Conservation (phyloP, 2,329 filamentous ascomycete genomes). For the Ceratocystis colombiana region DNA sequence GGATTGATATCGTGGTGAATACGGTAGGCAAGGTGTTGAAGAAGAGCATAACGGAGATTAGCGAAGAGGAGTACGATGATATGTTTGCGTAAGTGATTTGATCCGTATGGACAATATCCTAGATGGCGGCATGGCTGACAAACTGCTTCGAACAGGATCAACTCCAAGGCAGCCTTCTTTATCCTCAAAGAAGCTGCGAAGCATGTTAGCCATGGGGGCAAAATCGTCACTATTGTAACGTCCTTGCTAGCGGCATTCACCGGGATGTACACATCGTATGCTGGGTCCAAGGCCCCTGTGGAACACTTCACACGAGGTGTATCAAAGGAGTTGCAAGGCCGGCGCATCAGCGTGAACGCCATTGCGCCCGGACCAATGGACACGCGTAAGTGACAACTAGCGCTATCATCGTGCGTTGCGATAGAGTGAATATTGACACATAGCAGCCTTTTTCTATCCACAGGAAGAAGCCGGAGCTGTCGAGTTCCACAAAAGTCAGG, state of each 20-base stretch:
- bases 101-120: background rate
- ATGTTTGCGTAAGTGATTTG: constrained; percentile 37
- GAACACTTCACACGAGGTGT: constrained; percentile 35
- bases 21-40: constrained; percentile 42
- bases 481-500: constrained; percentile 38
- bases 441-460: constrained; percentile 37
- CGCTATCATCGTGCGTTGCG: background rate
- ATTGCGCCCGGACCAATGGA: constrained; percentile 36
- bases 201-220: constrained; percentile 38
- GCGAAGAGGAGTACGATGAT: constrained; percentile 38
- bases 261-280: constrained; percentile 38
- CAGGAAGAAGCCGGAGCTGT: constrained; percentile 38
- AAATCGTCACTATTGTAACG: constrained; percentile 40
- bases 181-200: constrained; percentile 37
- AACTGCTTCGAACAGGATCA: constrained; percentile 31
- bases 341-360: constrained; percentile 33
- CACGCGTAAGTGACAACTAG: constrained; percentile 32
- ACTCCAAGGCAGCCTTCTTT: constrained; percentile 40
- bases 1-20: constrained; percentile 42
- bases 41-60: constrained; percentile 38
- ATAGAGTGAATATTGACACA: background rate
- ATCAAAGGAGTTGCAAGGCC: constrained; percentile 32
- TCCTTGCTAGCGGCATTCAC: constrained; percentile 40
- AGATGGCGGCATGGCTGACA: background rate
- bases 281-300: constrained; percentile 36